Evolutionary conservation across 2,329 filamentous ascomycete genomes (phyloP), one percentile per base, ranked within the genome.

Genomic region (Mariannaea elegans): DNA sequence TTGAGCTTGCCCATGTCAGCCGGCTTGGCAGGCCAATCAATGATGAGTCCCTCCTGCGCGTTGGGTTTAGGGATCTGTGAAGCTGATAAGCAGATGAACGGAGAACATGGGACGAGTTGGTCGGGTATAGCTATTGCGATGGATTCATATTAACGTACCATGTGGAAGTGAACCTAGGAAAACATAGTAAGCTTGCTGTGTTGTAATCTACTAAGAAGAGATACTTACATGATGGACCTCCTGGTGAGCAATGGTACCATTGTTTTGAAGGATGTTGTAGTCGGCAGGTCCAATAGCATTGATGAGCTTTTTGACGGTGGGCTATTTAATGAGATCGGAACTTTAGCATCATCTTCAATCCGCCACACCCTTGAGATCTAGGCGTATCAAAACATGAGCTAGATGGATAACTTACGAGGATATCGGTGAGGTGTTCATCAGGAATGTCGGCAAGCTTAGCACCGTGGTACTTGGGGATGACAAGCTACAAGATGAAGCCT

Each of bases 181-280:
- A 24, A n/a, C 31, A 19, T 23, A 36, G 65, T 44, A 61, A 64
- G 44, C 29, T 48, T 10, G 21, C 18, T 31, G 10, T 14, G 31
- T 23, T 12, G 1, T 13, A 10, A 16, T 7, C 32, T 24, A 12
- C 9, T 27, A 4, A 18, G 7, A 61, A 1, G 5, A n/a, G 18
- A 34, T 39, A 80, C 87, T 80, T 80, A 95, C 94, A 80, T 99
- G 95, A 68, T 93, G 90, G 63, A 99, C 94, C 65, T 90, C 83
- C 80, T 98, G 95, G 77, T 99, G 95, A 16, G 95, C 95, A 71
- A 94, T 86, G 19, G 86, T 83, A 51, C 95, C 95, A 73, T 99
- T 99, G 81, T 99, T 99, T 81, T 99, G 95, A 60, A 99, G 81
- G 47, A 99, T 86, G 74, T 99, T 99, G 83, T 93, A 99, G 77